Percentiles rank a stretch among this genome's conserved stretches.
Conservation (phyloP, 345 rosid genomes). For the Syzygium aromaticum region DNA sequence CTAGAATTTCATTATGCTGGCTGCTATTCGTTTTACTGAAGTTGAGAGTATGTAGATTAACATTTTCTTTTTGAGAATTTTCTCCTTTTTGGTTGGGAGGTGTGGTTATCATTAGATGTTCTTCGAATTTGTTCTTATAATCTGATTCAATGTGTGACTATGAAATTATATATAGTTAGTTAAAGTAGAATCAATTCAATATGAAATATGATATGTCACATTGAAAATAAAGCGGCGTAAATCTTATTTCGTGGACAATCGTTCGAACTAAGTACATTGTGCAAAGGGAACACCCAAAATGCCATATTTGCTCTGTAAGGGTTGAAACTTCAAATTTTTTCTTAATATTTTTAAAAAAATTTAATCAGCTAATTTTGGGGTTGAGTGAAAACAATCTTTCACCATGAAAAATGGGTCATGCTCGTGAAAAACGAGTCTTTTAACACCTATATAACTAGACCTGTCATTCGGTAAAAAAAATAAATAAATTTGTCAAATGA, state of each 20-base stretch:
- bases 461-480: too few relatives aligned
- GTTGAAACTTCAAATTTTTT: not conserved
- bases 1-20: not conserved
- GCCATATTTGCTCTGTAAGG: not conserved
- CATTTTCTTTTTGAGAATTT: not conserved
- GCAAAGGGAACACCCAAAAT: not conserved
- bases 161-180: not conserved
- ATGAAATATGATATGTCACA: not conserved
- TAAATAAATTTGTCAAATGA: too few relatives aligned
- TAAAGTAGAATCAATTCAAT: not conserved
- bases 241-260: not conserved
- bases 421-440: not conserved
- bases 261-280: not conserved
- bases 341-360: not conserved
- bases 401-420: not conserved
- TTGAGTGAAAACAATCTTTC: not conserved
- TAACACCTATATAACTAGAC: not conserved
- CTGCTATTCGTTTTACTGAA: not conserved
- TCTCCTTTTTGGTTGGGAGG: not conserved
- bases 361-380: not conserved
- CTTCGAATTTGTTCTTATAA: not conserved
- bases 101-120: not conserved
- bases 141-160: not conserved
- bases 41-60: not conserved
- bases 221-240: too few relatives aligned